Base-by-base conservation (phyloP, 768 basidiomycete species). In the Termitomyces heimii region DNA sequence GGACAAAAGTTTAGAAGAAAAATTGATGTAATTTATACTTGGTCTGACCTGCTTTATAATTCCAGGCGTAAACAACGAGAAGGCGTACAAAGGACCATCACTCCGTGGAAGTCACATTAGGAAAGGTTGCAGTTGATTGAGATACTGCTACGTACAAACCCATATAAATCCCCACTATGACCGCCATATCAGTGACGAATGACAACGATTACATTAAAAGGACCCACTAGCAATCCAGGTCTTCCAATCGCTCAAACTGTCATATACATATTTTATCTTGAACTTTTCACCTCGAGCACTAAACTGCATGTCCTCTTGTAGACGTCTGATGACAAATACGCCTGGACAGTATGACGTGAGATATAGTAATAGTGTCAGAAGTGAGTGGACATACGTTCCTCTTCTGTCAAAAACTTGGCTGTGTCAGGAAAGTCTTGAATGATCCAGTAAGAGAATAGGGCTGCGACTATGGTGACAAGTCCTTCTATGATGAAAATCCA, bases 401-500 rank as follows among this genome's bases (percentile, higher is more conserved):
- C 67, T 34, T 83, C 78, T 7, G 76, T 81, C 39, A 92, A 72
- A 69, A 92, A 92, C 57, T 76, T 84, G 1, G 89, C 86, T 0
- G 77, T 83, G 54, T 89, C 86, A 1, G 90, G 88, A 67, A 91
- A 92, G 68, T 91, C 89, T 63, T 86, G 80, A 22, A 93, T 79
- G 49, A 92, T 69, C 80, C 84, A 91, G 73, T 80, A 91, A 0
- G 88, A 86, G 3, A 75, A 75, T 8, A 82, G 51, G 9, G 82
- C 82, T 44, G 79, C 76, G 3, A 86, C 24, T 34, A 91, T 73
- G 0, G 90, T 92, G 35, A 82, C 73, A 40, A 89, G 70, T 2
- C 90, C 90, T 68, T 89, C 88, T 4, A 91, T 66, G 56, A 90
- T 88, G 66, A 88, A 88, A 57, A 86, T 85, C 85, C 84, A 87